Evolutionary conservation across 2,329 filamentous ascomycete genomes (phyloP).

Genomic region (Gaeumannomyces sp.): DNA sequence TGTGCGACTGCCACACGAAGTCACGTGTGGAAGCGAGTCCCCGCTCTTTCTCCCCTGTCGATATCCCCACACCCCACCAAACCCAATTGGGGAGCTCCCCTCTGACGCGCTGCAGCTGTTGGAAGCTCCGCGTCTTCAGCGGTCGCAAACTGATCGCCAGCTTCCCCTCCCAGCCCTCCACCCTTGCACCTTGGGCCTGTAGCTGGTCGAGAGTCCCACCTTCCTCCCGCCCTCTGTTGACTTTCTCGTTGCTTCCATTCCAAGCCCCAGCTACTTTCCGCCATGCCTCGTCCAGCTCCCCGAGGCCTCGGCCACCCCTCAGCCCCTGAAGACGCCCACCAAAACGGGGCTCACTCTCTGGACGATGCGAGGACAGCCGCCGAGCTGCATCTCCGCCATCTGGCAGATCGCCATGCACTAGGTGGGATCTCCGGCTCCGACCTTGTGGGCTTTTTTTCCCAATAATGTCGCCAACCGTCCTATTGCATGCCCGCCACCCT

Average conservation of each 20-base stretch:
- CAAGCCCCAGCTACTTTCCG: not conserved
- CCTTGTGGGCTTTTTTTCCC: not conserved
- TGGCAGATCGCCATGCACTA: not conserved
- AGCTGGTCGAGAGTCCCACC: not conserved
- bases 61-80: not conserved
- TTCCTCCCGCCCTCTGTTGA: not conserved
- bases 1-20: conserved; percentile 3
- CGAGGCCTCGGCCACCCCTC: not conserved
- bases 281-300: not conserved
- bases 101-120: not conserved
- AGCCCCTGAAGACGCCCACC: not conserved
- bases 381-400: not conserved
- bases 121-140: not conserved
- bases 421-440: not conserved
- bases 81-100: not conserved
- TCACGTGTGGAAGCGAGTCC: not conserved
- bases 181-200: not conserved
- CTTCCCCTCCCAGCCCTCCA: not conserved
- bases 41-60: not conserved
- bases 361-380: not conserved
- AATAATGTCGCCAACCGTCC: too few relatives aligned
- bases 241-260: not conserved
- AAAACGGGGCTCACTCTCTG: not conserved
- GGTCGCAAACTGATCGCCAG: not conserved
- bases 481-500: too few relatives aligned